Evolutionary conservation across 148 eudicot species (phyloP), one percentile per base, ranked within the genome.

Genomic region (Mesembryanthemum crystallinum): DNA sequence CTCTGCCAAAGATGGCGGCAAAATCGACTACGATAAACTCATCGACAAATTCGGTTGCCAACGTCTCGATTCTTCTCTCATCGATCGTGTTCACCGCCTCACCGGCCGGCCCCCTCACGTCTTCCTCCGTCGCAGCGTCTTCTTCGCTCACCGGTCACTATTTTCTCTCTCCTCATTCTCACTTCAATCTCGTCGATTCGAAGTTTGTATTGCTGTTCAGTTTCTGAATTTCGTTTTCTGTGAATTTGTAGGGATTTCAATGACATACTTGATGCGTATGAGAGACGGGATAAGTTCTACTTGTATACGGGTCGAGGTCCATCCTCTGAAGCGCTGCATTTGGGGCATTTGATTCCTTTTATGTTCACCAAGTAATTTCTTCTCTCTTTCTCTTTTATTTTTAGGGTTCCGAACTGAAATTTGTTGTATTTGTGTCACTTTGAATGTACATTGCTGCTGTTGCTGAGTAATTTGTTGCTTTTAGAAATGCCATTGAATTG

Each of bases 301-400:
- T 72, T 94, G 64, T 94, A 94, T 77, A 94, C 98, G 0, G 98
- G 98, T 21, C 87, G 98, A 71, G 98, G 98, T 12, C 96, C 98
- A 1, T 94, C 98, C 0, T 94, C 98, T 7, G 98, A 94, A 82
- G 86, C 98, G 15, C 71, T 94, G 85, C 98, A 94, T 87, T 80
- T 94, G 83, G 97, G 98, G 6, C 98, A 94, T 92, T 88, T 94
- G 28, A 76, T 94, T 33, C 98, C 98, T 11, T 94, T 94, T 70
- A 92, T 92, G 98, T 94, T 94, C 80, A 94, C 98, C 69, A 94
- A 94, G 98, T 94, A 32, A 55, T 62, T 61, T 51, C 57, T 17
- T 47, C 35, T 67, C 12, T 32, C 57, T 61, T 58, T 76, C 13
- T 65, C 1, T 15, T 4, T 9, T 25, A 51, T 25, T 23, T 33